phyloP scores from a whole-genome alignment of 257 asterid genomes.

The Capsicum baccatum region DNA sequence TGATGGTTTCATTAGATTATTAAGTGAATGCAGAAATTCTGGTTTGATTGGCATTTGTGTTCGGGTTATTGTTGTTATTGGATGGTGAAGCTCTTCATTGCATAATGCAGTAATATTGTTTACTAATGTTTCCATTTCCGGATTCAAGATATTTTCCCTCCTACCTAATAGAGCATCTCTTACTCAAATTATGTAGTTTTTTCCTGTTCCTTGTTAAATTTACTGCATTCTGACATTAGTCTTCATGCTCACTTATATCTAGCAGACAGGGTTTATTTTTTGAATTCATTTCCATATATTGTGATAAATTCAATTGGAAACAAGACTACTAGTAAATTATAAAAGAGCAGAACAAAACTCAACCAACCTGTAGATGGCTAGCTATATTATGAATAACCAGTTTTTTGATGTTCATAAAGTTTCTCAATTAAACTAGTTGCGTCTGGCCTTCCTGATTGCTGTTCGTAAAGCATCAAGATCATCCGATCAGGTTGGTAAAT shows the following conservation, averaged over 20 bases:
- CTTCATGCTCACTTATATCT: background rate
- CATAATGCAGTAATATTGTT: background rate
- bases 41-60: no score
- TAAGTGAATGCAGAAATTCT: no score
- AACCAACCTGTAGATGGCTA: conserved; percentile 59
- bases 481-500: no score
- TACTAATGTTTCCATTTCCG: background rate
- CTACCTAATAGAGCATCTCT: background rate
- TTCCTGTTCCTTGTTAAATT: background rate
- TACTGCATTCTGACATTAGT: background rate
- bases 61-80: no score
- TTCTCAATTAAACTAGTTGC: no score
- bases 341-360: background rate
- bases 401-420: no score
- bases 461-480: no score
- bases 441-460: no score
- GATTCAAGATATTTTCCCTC: background rate
- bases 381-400: conserved; percentile 46
- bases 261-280: background rate
- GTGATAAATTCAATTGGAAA: background rate
- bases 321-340: background rate
- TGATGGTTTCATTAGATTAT: no score
- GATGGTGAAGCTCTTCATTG: no score
- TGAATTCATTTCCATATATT: background rate
- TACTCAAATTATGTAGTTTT: background rate